Base-by-base conservation (phyloP, 768 basidiomycete genomes). In the Cystobasidium onofrii region DNA sequence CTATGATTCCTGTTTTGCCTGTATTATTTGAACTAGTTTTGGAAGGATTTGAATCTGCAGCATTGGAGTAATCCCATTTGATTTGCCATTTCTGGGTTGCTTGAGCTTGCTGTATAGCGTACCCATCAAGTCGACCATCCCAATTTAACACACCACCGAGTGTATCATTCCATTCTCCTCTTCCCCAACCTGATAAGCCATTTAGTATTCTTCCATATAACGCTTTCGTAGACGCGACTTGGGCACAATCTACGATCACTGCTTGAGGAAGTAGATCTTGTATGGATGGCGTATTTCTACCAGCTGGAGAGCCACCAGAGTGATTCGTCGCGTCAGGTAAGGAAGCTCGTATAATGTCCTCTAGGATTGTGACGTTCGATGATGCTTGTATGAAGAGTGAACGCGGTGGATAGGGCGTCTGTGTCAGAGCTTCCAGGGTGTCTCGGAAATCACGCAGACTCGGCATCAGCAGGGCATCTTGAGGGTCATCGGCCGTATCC, bases 161-260 rank as follows among this genome's bases (percentile, higher is more conserved):
- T 4, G 29, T 17, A 20, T 36, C 29, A 55, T 39, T 34, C 69
- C 69, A 71, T 33, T 39, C 17, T 10, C 54, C 69, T 54, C 25
- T 27, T 20, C 55, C 69, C 69, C 69, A 71, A 27, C 69, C 69
- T 27, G 36, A 36, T n/a, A 71, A 52, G 15, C 52, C 55, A 43
- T 71, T 71, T 31, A 71, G 36, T 29, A 71, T 60, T 36, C 69
- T 55, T 17, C 52, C 69, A 39, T 54, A 71, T 23, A 71, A 54
- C 23, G 69, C 69, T 71, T 71, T 71, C 41, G 33, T 10, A 33
- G 69, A 71, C 36, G 69, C 69, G 33, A 71, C 46, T 52, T 71
- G 23, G 1, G 69, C 69, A 55, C 69, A 71, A 27, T 71, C 69
- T 55, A 71, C 55, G 54, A 60, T 31, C 33, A 71, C 69, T 25